Base-by-base conservation (phyloP, 192 early-diverging fungal species). In the Rhizoclosmatium globosum region DNA sequence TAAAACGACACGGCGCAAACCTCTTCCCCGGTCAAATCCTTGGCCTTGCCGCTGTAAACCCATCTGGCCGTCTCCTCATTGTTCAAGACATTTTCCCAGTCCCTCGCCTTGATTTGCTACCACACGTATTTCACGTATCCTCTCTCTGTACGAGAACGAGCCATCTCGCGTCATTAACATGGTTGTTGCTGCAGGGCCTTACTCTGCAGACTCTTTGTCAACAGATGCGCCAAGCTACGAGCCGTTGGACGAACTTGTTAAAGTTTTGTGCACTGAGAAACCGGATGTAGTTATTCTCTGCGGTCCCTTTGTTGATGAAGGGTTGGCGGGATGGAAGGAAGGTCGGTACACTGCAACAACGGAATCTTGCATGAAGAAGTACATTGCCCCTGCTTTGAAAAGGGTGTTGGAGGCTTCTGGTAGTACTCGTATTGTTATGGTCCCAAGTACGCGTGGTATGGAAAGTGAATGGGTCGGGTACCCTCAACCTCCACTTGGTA, bases 11-110 rank as follows among this genome's bases (percentile, higher is more conserved):
- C 21, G 78, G 70, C n/a, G 93, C 89, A 78, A 80, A 89, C 47
- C 85, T 99, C 39, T 98, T 98, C 75, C 96, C 96, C 2, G 98
- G 98, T 39, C 96, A 97, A 80, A 83, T 96, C 59, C 85, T 96
- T 38, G 95, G 89, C 2, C 74, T 95, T 3, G 85, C 91, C 58
- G 96, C 93, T 2, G 87, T 77, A 83, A 95, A 89, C 70, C 60
- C 75, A 43, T 71, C 74, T 58, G 82, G 82, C 13, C 43, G 72
- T 3, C 6, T 59, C 19, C 45, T 88, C 43, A 67, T 78, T 44
- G 85, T 82, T 4, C 61, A 79, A 6, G 65, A 82, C 53, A 45
- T 87, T 7, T 50, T 79, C 39, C 64, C 61, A 13, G 79, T 89
- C 19, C 85, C 87, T 23, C 58, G 64, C 3, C 88, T 93, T 31